phyloP scores from a whole-genome alignment of 1,139 yeast genomes.

The Zygosaccharomyces sapae region DNA sequence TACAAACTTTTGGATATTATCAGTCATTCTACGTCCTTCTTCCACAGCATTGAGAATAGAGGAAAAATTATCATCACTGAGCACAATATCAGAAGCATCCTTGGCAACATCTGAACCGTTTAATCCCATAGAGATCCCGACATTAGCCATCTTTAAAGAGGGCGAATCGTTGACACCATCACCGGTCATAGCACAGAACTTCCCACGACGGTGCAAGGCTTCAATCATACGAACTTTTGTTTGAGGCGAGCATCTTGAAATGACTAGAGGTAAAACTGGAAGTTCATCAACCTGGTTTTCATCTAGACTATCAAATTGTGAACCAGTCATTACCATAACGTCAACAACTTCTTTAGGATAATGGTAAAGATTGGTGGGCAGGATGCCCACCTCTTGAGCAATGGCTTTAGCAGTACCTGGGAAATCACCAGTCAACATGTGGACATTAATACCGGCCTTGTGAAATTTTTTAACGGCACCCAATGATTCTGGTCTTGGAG shows the following conservation, averaged over 20 bases:
- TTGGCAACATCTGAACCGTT: constrained; percentile 98
- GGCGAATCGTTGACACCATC: constrained; percentile 99
- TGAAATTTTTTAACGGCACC: constrained; percentile 68
- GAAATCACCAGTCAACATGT: constrained; percentile 98
- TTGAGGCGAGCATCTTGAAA: constrained; percentile 96
- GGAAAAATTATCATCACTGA: constrained; percentile 93
- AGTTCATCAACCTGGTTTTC: constrained; percentile 68
- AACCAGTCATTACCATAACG: constrained; percentile 76
- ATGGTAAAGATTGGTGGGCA: constrained; percentile 65
- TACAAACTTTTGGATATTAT: constrained; percentile 88
- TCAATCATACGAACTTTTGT: constrained; percentile 90
- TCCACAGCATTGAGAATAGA: constrained; percentile 90
- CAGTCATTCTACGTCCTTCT: constrained; percentile 95
- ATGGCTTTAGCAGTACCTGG: constrained; percentile 89
- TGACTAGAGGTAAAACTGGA: constrained; percentile 77
- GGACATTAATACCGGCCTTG: constrained; percentile 91
- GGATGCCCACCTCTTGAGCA: constrained; percentile 86
- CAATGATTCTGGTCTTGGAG: constrained; percentile 88
- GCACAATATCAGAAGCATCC: constrained; percentile 97
- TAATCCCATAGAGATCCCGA: constrained; percentile 96
- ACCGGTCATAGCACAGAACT: constrained; percentile 98
- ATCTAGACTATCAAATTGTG: constrained; percentile 65
- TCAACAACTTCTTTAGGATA: constrained; percentile 67
- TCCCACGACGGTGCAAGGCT: constrained; percentile 88
- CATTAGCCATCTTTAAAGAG: constrained; percentile 92